Conservation (phyloP, 2,329 filamentous ascomycete genomes). For the Mycosphaerella arachidis region DNA sequence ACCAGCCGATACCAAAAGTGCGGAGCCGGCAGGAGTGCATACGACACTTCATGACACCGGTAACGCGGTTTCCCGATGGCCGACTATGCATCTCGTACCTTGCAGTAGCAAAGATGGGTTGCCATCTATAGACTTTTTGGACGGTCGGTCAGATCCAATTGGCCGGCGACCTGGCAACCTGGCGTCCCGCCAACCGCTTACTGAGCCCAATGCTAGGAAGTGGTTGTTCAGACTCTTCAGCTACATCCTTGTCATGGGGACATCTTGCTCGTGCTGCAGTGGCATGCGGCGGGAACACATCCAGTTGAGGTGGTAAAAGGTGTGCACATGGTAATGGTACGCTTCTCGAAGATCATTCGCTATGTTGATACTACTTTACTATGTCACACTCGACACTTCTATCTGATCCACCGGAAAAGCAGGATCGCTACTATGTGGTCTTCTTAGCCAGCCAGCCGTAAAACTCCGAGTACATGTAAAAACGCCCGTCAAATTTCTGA, state of each 20-base stretch:
- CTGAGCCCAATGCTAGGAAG: background rate
- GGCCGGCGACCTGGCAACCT: background rate
- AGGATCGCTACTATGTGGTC: background rate
- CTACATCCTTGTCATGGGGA: background rate
- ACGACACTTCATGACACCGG: background rate
- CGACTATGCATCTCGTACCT: background rate
- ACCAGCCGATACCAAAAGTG: background rate
- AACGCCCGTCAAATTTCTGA: background rate
- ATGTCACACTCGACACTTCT: background rate
- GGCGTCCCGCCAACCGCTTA: background rate
- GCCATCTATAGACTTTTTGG: background rate
- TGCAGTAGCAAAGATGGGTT: background rate
- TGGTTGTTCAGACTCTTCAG: background rate
- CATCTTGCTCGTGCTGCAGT: background rate
- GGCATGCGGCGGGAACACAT: no score
- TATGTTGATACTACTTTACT: background rate
- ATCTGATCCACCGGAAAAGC: conserved; percentile 1
- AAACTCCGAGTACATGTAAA: background rate
- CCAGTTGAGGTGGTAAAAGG: no score
- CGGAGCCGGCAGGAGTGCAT: background rate
- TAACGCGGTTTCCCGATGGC: background rate
- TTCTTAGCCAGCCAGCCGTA: background rate
- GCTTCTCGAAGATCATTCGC: background rate
- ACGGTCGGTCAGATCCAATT: background rate
- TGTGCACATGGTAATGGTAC: no score